phyloP scores from a whole-genome alignment of 73 alveolate species.

The Paramecium bursaria region DNA sequence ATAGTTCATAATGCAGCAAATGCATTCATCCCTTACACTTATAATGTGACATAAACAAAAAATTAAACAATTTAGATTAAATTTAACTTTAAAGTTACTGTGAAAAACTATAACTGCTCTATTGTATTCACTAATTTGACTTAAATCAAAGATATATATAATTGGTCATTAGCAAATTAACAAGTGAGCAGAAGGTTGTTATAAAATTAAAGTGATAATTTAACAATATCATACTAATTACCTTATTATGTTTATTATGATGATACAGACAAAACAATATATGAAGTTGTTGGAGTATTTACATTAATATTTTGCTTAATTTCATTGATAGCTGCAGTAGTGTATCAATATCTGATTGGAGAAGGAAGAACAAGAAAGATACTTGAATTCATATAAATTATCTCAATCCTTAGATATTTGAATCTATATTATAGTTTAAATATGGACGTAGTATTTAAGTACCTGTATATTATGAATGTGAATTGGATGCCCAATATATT shows the following conservation, averaged over 20 bases:
- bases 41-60: background rate
- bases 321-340: background rate
- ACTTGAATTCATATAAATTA: constrained; percentile 11
- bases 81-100: constrained; percentile 1
- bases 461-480: constrained; percentile 4
- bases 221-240: background rate
- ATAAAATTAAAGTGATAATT: background rate
- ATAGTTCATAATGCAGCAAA: background rate
- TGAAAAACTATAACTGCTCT: background rate
- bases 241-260: constrained; percentile 37
- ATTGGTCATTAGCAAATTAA: constrained; percentile 41
- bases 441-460: background rate
- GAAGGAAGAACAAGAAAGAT: constrained; percentile 52
- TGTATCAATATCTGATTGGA: constrained; percentile 35
- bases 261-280: background rate
- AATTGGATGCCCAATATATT: constrained; percentile 6
- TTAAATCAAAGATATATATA: background rate
- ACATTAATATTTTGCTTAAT: background rate
- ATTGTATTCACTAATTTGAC: constrained; percentile 9
- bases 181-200: background rate
- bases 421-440: constrained; percentile 1
- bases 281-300: background rate
- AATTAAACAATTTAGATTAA: constrained; percentile 27
- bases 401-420: background rate
- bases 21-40: constrained; percentile 35